Evolutionary conservation across 2,329 filamentous ascomycete genomes (phyloP), one percentile per base, ranked within the genome.

Genomic region (Colletotrichum kahawae): DNA sequence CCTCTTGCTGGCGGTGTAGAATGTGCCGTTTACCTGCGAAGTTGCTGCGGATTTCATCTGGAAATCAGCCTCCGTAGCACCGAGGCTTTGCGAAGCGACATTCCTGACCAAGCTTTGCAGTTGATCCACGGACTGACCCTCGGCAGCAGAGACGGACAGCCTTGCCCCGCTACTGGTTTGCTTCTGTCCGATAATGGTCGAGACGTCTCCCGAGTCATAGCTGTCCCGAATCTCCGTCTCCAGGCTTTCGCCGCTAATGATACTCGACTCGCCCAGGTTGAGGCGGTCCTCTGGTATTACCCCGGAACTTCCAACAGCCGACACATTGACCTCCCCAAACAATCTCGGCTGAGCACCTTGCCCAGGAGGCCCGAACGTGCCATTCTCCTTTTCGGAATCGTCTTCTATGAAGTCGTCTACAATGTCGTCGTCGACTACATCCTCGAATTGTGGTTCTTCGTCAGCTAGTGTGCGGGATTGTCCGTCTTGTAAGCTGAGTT

Each of bases 301-400:
- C 7, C 88, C 90, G 9, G 89, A 89, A 79, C 88, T 91, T 14
- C 88, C 88, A 21, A 91, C 82, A 0, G 87, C 89, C 6, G 90
- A 92, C 21, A 83, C 82, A 21, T 87, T 87, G 7, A 92, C 87
- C 76, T 92, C 90, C 4, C 90, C 90, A 79, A 91, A 92, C 3
- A 92, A 81, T 12, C 85, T 85, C 4, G 81, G 43, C 57, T 60
- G 57, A n/a, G 18, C 83, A 7, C 82, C 84, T 14, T 79, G 78
- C 24, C 77, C 81, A 56, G 82, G 63, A 27, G 62, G 92, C 84
- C 92, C 92, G 62, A 94, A 91, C 83, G 93, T 93, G 65, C 91
- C 90, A 9, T 95, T 96, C 82, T 96, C 94, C 79, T 95, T 95
- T 82, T 96, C 95, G 6, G 93, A 95, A 75, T 95, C 93, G 77